Conservation (phyloP, 2,329 filamentous ascomycete genomes). For the Botrytis sinoallii region DNA sequence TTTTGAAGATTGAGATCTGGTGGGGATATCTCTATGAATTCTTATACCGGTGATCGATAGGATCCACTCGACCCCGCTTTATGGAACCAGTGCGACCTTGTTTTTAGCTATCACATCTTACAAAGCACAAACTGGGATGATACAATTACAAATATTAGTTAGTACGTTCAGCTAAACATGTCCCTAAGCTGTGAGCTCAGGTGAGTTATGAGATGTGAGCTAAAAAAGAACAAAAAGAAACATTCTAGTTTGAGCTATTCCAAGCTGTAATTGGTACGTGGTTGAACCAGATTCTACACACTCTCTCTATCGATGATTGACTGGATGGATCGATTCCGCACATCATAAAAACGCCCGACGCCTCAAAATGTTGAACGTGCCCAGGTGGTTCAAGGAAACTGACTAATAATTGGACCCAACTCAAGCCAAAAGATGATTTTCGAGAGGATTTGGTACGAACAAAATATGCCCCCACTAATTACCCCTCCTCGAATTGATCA, state of each 20-base stretch:
- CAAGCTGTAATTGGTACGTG: not conserved
- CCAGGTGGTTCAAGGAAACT: not conserved
- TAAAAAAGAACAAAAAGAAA: not conserved
- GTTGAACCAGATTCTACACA: not conserved
- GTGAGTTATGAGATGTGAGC: not conserved
- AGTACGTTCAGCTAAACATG: not conserved
- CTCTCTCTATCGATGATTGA: not conserved
- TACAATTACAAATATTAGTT: not conserved
- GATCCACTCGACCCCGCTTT: not conserved
- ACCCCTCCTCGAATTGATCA: slow-evolving; percentile 5
- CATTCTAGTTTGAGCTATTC: not conserved
- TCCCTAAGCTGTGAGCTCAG: not conserved
- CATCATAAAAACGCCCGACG: not conserved
- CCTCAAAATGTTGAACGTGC: not conserved
- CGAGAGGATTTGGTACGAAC: not conserved
- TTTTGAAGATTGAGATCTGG: not conserved
- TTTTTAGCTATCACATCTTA: not conserved
- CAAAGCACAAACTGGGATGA: not conserved
- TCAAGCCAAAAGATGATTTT: not conserved
- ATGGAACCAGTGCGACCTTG: not conserved
- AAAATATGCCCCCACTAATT: not conserved
- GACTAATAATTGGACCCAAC: not conserved
- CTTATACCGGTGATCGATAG: not conserved
- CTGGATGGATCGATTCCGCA: not conserved
- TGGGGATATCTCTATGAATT: not conserved